Conservation (phyloP, 768 basidiomycete genomes). For the Clitopilus passeckerianus region DNA sequence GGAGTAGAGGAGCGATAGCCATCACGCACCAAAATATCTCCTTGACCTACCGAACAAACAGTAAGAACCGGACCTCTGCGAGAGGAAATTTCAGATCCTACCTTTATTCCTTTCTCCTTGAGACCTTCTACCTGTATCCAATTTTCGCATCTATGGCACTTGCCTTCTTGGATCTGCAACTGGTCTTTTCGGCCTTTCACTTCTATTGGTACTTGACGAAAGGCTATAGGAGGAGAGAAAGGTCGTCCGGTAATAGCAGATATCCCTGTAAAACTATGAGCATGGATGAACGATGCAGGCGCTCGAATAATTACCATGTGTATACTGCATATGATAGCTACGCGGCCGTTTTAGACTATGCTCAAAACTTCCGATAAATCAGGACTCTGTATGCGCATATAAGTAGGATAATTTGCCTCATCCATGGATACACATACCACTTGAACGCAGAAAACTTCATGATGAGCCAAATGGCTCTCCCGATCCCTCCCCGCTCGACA, state of each 20-base stretch:
- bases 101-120: slow-evolving; percentile 73
- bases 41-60: background rate
- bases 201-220: slow-evolving; percentile 42
- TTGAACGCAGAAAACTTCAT: slow-evolving; percentile 84
- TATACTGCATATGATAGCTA: slow-evolving; percentile 75
- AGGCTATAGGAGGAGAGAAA: slow-evolving; percentile 71
- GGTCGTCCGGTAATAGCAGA: slow-evolving; percentile 64
- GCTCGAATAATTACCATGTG: slow-evolving; percentile 46
- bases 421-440: background rate
- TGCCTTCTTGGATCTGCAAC: slow-evolving; percentile 55
- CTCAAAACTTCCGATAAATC: background rate
- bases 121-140: slow-evolving; percentile 74
- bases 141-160: slow-evolving; percentile 70
- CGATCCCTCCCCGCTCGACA: slow-evolving; percentile 55
- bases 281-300: slow-evolving; percentile 2
- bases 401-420: background rate
- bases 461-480: slow-evolving; percentile 62
- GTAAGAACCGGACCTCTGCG: no score
- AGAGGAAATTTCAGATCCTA: slow-evolving; percentile 11
- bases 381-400: background rate
- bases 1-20: background rate
- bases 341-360: background rate
- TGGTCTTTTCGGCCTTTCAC: slow-evolving; percentile 58
- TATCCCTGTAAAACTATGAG: slow-evolving; percentile 44
- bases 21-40: slow-evolving; percentile 68